Evolutionary conservation across 257 asterid species (phyloP).

Genomic region (Craterostigma plantagineum): DNA sequence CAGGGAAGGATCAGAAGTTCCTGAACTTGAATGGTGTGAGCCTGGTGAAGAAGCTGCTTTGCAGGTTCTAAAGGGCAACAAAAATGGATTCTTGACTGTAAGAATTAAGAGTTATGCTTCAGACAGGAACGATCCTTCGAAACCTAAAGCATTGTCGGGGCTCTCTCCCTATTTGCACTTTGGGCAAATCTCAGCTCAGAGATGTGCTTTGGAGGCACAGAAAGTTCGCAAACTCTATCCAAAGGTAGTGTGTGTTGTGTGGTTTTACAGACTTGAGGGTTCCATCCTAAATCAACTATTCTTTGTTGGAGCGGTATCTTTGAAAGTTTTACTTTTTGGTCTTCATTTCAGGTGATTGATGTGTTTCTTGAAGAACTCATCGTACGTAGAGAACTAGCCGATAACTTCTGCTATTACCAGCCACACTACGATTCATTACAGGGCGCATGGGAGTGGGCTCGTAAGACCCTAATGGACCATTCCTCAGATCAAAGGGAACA

Average conservation of each 20-base stretch:
- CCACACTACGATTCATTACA: constrained; percentile 71
- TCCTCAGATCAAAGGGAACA: constrained; percentile 83
- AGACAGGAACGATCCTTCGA: constrained; percentile 78
- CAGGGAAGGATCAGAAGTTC: constrained; percentile 94
- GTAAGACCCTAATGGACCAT: constrained; percentile 66
- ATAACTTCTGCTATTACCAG: constrained; percentile 90
- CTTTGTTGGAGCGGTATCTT: too few species aligned
- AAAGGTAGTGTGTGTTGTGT: constrained; percentile 33
- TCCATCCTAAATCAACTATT: too few species aligned
- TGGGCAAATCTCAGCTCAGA: constrained; percentile 88
- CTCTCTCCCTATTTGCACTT: constrained; percentile 97
- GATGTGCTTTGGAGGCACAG: constrained; percentile 81
- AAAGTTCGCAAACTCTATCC: constrained; percentile 36
- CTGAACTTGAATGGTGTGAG: constrained; percentile 91
- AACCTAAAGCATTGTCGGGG: constrained; percentile 72
- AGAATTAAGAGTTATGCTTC: constrained; percentile 52
- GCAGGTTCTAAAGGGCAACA: constrained; percentile 48
- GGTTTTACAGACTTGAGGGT: too few species aligned
- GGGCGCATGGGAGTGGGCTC: constrained; percentile 99
- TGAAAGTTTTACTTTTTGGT: too few species aligned
- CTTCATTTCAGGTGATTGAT: constrained; percentile 46
- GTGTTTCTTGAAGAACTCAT: constrained; percentile 78
- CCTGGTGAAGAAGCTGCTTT: constrained; percentile 80
- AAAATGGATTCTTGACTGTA: constrained; percentile 50
- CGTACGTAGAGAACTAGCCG: constrained; percentile 90